Conservation (phyloP, 1,284 basidiomycete species). For the Malassezia furfur region DNA sequence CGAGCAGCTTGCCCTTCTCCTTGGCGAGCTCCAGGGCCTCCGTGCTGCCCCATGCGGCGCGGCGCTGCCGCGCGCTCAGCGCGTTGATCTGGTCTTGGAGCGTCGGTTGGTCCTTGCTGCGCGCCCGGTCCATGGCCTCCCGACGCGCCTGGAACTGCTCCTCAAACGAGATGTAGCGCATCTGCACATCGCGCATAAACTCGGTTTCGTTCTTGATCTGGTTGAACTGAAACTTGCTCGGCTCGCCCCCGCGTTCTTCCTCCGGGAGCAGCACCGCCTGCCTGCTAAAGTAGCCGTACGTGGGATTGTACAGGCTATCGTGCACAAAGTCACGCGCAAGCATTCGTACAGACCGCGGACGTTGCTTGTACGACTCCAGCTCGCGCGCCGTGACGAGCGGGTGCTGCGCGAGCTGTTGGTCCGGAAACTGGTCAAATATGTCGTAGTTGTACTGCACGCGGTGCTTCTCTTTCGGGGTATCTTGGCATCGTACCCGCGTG, state of each 20-base stretch:
- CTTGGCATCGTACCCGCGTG: neutral
- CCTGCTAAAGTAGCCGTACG: constrained; percentile 81
- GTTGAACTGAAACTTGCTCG: constrained; percentile 60
- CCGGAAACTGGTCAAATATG: constrained; percentile 33
- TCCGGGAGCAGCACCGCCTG: constrained; percentile 40
- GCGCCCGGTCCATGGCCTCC: constrained; percentile 6
- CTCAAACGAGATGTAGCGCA: constrained; percentile 51
- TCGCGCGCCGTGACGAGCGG: constrained; percentile 32
- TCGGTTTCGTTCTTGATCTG: constrained; percentile 61
- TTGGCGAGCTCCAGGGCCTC: constrained; percentile 29
- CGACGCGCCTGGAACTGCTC: constrained; percentile 6
- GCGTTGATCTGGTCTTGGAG: neutral
- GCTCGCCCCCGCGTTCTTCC: neutral
- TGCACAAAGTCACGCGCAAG: constrained; percentile 92
- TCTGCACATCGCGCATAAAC: constrained; percentile 71
- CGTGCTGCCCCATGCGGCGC: constrained; percentile 15
- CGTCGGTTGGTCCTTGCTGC: constrained; percentile 4
- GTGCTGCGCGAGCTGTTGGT: constrained; percentile 27
- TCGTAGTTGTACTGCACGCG: constrained; percentile 46
- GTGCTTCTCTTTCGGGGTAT: constrained; percentile 17
- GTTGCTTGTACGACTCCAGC: constrained; percentile 18
- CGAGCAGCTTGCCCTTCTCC: constrained; percentile 31
- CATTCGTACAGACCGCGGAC: constrained; percentile 76
- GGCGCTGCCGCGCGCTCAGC: neutral
- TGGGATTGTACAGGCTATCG: constrained; percentile 88